These are phyloP conservation scores for Annona squamosa DNA, from an alignment of 164 flowering plant species.

Conservation along the genomic window DNA sequence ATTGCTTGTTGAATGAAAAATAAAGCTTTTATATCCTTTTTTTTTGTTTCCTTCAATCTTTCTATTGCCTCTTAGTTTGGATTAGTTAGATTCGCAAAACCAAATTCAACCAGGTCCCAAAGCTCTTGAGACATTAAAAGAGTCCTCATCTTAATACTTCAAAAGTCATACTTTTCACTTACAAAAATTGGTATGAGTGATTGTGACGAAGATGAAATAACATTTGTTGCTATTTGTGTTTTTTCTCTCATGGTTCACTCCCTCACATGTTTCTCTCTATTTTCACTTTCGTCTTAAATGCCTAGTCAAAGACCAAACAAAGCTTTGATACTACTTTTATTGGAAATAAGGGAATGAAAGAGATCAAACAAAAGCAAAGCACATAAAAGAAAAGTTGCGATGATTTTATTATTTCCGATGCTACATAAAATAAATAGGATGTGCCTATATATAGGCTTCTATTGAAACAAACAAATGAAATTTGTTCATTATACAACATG, in stretches of 20 bases:
- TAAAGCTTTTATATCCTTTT: background rate
- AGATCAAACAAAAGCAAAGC: background rate
- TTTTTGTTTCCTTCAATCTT: slow-evolving; percentile 1
- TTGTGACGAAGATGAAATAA: background rate
- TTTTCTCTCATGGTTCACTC: background rate
- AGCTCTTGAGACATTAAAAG: background rate
- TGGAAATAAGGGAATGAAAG: background rate
- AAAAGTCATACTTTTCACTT: slow-evolving; percentile 1
- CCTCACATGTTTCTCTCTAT: background rate
- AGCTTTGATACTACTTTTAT: background rate
- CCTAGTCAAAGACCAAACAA: background rate
- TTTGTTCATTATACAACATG: too few species aligned
- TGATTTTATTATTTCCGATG: too few species aligned
- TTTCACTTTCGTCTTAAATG: background rate
- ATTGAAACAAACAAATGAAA: too few species aligned
- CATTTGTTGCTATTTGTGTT: background rate
- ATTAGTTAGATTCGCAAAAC: background rate
- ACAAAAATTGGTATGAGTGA: background rate
- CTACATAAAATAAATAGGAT: too few species aligned
- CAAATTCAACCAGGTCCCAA: too few species aligned
- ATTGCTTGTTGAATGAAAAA: background rate
- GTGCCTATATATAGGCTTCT: too few species aligned
- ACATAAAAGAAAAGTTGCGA: too few species aligned
- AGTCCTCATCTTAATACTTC: background rate
- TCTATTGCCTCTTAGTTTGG: background rate